Conservation (phyloP, 192 early-diverging fungal species). For the Podila horticola region DNA sequence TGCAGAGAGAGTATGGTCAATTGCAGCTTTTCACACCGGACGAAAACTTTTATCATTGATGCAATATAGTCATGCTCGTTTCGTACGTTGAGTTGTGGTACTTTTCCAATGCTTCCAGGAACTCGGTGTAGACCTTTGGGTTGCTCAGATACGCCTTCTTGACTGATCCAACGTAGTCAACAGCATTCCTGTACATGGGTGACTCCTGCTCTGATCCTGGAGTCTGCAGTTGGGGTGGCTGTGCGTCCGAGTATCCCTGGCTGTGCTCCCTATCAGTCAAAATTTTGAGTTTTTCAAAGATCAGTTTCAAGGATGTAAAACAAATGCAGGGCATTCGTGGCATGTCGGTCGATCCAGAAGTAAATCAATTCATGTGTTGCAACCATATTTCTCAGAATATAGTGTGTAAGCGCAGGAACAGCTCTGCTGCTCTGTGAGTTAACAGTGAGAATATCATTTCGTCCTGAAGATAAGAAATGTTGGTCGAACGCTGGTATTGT, state of each 20-base stretch:
- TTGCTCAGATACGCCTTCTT: constrained; percentile 45
- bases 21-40: background rate
- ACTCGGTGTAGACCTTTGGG: constrained; percentile 43
- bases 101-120: constrained; percentile 34
- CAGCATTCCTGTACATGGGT: constrained; percentile 31
- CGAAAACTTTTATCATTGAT: background rate
- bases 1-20: background rate
- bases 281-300: too few relatives aligned
- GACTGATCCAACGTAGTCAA: constrained; percentile 43
- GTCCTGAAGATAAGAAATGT: too few relatives aligned
- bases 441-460: too few relatives aligned
- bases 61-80: background rate
- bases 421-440: too few relatives aligned
- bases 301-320: too few relatives aligned
- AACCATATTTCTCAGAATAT: too few relatives aligned
- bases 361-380: too few relatives aligned
- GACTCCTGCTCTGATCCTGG: constrained; percentile 20
- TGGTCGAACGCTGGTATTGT: background rate
- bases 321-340: too few relatives aligned
- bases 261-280: background rate
- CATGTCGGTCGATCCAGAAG: too few relatives aligned
- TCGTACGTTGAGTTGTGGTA: constrained; percentile 33
- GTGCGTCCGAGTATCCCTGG: background rate
- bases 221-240: background rate
- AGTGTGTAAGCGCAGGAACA: too few relatives aligned